phyloP scores from a whole-genome alignment of 169 alveolate species.

The Cryptosporidium viatorum region DNA sequence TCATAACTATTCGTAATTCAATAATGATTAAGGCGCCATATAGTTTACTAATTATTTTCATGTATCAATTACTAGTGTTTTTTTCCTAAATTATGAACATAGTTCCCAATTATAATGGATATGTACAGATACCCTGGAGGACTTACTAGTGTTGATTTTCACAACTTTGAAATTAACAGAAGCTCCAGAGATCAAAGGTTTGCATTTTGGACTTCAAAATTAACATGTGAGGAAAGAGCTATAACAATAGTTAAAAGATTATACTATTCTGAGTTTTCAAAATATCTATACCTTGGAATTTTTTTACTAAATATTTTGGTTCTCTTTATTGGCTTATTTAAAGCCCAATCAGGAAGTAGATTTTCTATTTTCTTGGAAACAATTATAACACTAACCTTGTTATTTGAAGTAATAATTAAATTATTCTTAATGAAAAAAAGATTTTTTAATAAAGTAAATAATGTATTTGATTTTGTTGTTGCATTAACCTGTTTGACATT shows the following conservation, averaged over 20 bases:
- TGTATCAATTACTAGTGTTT: background rate
- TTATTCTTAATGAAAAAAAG: constrained; percentile 45
- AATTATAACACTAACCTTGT: constrained; percentile 21
- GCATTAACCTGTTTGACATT: constrained; percentile 34
- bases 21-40: constrained; percentile 10
- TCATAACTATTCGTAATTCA: background rate
- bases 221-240: constrained; percentile 56
- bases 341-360: constrained; percentile 18
- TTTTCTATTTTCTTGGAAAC: constrained; percentile 48
- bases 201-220: constrained; percentile 4
- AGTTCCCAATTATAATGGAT: constrained; percentile 26
- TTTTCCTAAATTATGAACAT: background rate
- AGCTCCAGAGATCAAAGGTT: constrained; percentile 9
- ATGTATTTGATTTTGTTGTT: constrained; percentile 51
- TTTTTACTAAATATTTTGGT: constrained; percentile 47
- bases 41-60: background rate
- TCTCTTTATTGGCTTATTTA: constrained; percentile 32
- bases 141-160: constrained; percentile 19
- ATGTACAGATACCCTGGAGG: constrained; percentile 66
- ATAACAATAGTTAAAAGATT: constrained; percentile 55
- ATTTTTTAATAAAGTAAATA: constrained; percentile 30
- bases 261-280: constrained; percentile 70
- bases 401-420: constrained; percentile 64
- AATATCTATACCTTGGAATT: constrained; percentile 50
- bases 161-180: constrained; percentile 28